Conservation (phyloP, 768 basidiomycete species). For the Kwoniella mangroviensis region DNA sequence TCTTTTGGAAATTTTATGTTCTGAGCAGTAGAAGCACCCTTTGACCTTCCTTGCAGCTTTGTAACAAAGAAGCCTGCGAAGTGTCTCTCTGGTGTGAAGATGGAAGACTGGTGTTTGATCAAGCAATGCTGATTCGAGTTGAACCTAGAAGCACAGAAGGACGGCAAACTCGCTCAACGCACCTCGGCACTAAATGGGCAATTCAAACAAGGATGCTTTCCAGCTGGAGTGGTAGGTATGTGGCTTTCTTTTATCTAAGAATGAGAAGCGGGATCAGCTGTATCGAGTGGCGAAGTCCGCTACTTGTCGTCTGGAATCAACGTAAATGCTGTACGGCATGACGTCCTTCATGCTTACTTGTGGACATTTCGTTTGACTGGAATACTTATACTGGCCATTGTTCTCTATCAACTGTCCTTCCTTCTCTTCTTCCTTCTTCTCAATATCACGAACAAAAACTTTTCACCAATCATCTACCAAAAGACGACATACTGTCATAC, state of each 20-base stretch:
- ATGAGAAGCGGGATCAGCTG: conserved; percentile 3
- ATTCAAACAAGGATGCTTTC: too few relatives aligned
- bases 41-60: neutral
- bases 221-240: too few relatives aligned
- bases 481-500: neutral
- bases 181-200: neutral
- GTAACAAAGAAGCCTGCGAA: too few relatives aligned
- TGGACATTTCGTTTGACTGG: neutral
- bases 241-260: too few relatives aligned
- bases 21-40: neutral
- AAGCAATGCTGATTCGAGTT: too few relatives aligned
- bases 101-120: too few relatives aligned
- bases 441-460: neutral
- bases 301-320: neutral
- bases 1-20: too few relatives aligned
- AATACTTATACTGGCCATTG: neutral
- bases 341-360: conserved; percentile 1
- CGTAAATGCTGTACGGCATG: conserved; percentile 19
- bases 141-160: neutral
- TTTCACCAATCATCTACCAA: neutral
- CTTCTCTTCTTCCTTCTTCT: neutral
- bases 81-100: too few relatives aligned
- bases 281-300: conserved; percentile 20
- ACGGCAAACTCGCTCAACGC: neutral
- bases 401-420: neutral